Evolutionary conservation across 1,284 basidiomycete species (phyloP), one percentile per base, ranked within the genome.

Genomic region (Cutaneotrichosporon dermatis): DNA sequence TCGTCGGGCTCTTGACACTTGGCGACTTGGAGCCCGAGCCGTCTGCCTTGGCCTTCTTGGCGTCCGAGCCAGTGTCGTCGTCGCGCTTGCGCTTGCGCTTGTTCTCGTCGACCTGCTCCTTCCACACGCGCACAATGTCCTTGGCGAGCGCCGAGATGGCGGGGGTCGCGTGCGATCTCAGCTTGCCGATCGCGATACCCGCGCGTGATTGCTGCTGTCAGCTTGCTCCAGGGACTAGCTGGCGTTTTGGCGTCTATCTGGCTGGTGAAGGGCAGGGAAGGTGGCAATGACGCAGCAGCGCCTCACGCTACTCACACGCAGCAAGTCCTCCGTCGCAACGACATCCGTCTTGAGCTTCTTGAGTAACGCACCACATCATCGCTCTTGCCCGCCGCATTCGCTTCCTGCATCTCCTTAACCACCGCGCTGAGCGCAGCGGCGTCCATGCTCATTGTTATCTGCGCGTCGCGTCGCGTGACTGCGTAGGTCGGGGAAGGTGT

Each of bases 51-150:
- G 69, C 69, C 42, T 66, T 56, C 61, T 76, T 76, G 10, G 63
- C 66, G 40, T 73, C 72, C 6, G 25, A 69, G 36, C 55, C 60
- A 34, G 67, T 63, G 45, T 63, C 67, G 6, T 58, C 58, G 52
- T 58, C 57, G 67, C 68, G 72, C 67, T 70, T 73, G 64, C 49
- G 72, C 70, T 70, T 71, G 74, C 90, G 91, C 57, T 89, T 78
- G 63, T 66, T 87, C 69, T 84, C 85, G 67, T 92, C 90, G 36
- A 93, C 90, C 57, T 86, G 87, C 49, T 82, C 84, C 79, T 93
- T 92, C 92, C 92, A 94, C 74, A 88, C 87, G 78, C 88, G 90
- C 50, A 98, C 94, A 40, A 98, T 83, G 67, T 93, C 92, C 76
- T 97, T 97, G 11, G 95, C 91, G 4, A 92, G 80, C 58, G 90